These are phyloP conservation scores for Diplocarpon rosae DNA, from an alignment of 2,329 filamentous ascomycete genomes.

Conservation along the genomic window DNA sequence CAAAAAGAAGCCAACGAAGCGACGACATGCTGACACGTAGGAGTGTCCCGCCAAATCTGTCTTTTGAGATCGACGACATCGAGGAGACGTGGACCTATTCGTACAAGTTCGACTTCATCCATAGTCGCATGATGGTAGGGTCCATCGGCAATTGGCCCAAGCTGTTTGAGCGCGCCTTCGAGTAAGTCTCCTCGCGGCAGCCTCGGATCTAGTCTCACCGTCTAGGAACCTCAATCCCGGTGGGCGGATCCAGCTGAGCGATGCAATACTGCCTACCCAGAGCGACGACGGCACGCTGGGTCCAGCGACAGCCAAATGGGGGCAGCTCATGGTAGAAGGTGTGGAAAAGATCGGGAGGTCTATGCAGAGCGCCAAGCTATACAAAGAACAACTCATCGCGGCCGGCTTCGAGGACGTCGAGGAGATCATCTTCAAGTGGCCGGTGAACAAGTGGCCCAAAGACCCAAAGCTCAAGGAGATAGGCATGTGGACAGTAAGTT, in stretches of 20 bases:
- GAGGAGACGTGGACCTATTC: slow-evolving; percentile 45
- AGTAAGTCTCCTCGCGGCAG: neutral
- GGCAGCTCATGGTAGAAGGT: neutral
- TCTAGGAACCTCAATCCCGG: slow-evolving; percentile 1
- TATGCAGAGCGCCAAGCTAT: slow-evolving; percentile 11
- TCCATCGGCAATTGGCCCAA: slow-evolving; percentile 6
- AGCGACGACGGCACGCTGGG: neutral
- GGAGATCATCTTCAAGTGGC: slow-evolving; percentile 33
- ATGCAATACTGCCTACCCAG: slow-evolving; percentile 18
- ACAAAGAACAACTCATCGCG: slow-evolving; percentile 23
- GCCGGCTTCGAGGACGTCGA: slow-evolving; percentile 34
- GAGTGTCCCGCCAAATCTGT: slow-evolving; percentile 40
- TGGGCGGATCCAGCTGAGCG: neutral
- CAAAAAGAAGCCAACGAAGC: neutral
- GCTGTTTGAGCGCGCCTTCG: slow-evolving; percentile 5
- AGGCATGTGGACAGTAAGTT: slow-evolving; percentile 15
- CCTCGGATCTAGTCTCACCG: neutral
- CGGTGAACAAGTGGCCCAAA: slow-evolving; percentile 37
- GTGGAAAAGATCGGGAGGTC: neutral
- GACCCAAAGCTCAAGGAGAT: slow-evolving; percentile 36
- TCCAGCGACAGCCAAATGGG: neutral
- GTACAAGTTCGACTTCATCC: slow-evolving; percentile 47
- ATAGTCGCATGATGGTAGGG: slow-evolving; percentile 32
- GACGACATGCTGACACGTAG: neutral
- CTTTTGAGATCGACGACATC: slow-evolving; percentile 45